A percentile compares a stretch with the other conserved stretches of the same genome.
Conservation (phyloP, 78 protist species). For the Dictyostelium discoideum region dicty_2.7 NC_007089.4:1103501-1104000, state of each 20-base stretch:
- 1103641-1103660: background rate
- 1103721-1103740: background rate
- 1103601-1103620: background rate
- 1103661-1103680: background rate
- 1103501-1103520: background rate
- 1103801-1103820: background rate
- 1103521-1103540: background rate
- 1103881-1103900: background rate
- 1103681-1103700: background rate
- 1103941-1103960: too few relatives aligned
- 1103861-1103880: background rate
- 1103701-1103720: background rate
- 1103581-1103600: background rate
- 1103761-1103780: background rate
- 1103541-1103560: background rate
- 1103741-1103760: background rate
- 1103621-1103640: background rate
- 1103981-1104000: background rate
- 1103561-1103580: too few relatives aligned
- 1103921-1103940: background rate
- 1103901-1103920: background rate
- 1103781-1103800: background rate
- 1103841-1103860: background rate
- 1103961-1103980: background rate
- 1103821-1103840: too few relatives aligned